Percentiles rank a stretch among this genome's conserved stretches.
Conservation (phyloP, 192 early-diverging fungal species). For the Obelidium mucronatum region DNA sequence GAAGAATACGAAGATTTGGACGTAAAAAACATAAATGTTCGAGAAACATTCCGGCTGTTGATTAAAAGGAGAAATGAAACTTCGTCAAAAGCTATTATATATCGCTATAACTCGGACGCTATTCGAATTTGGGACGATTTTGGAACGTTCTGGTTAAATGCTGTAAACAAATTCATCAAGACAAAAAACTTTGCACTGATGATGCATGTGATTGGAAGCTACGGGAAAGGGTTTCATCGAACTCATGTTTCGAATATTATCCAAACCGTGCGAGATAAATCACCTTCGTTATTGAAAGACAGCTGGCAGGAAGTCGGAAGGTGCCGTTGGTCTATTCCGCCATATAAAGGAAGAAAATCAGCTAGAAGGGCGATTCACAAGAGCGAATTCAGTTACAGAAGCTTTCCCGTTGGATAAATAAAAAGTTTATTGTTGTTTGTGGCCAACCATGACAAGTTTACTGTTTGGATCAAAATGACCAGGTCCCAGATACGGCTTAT, state of each 20-base stretch:
- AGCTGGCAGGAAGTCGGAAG: too few relatives aligned
- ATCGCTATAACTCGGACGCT: not conserved
- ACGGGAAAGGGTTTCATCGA: not conserved
- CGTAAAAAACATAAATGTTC: slow-evolving; percentile 5
- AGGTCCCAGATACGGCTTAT: too few relatives aligned
- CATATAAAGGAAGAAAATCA: too few relatives aligned
- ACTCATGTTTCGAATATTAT: slow-evolving; percentile 6
- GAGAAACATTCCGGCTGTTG: not conserved
- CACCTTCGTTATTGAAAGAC: not conserved
- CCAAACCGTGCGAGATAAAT: not conserved
- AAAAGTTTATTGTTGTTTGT: too few relatives aligned
- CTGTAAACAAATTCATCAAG: not conserved
- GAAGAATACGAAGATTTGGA: not conserved
- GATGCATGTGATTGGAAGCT: slow-evolving; percentile 11
- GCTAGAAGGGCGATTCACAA: too few relatives aligned
- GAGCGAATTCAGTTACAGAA: too few relatives aligned
- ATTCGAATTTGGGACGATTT: slow-evolving; percentile 6
- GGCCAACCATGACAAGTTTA: not conserved
- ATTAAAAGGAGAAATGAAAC: not conserved
- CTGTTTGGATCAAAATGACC: not conserved
- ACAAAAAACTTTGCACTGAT: slow-evolving; percentile 2
- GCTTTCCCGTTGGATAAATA: too few relatives aligned
- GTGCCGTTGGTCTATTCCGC: too few relatives aligned
- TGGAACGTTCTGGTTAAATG: not conserved
- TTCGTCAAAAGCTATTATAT: too few relatives aligned